Percentiles rank a stretch among this genome's conserved stretches.
These are phyloP conservation scores for Aspergillus eucalypticola DNA, from an alignment of 2,329 filamentous ascomycete species.

Conservation along the genomic window DNA sequence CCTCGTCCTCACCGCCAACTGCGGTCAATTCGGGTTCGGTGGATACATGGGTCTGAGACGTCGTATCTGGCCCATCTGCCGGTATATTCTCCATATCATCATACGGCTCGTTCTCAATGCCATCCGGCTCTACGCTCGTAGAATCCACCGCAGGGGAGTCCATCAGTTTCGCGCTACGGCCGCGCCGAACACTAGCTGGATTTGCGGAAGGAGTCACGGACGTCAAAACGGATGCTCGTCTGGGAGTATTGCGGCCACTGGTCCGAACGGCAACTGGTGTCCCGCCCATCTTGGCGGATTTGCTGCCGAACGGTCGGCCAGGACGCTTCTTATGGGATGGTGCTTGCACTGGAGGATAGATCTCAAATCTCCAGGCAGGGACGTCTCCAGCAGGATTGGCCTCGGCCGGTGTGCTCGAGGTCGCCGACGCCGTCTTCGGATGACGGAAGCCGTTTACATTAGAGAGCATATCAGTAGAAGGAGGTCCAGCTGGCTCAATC, in stretches of 20 bases:
- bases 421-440: conserved; percentile 16
- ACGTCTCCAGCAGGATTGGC: conserved; percentile 38
- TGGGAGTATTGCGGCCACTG: conserved; percentile 40
- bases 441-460: conserved; percentile 32
- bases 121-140: conserved; percentile 26
- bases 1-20: conserved; percentile 29
- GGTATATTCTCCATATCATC: conserved; percentile 13
- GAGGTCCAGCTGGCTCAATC: conserved; percentile 36
- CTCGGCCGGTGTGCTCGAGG: conserved; percentile 16
- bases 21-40: conserved; percentile 17
- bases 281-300: conserved; percentile 25
- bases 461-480: conserved; percentile 35
- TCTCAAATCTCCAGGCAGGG: conserved; percentile 45
- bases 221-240: conserved; percentile 32
- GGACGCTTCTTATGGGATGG: conserved; percentile 38
- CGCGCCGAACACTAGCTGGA: conserved; percentile 34
- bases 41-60: conserved; percentile 5
- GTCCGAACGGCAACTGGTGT: conserved; percentile 38
- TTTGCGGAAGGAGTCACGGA: conserved; percentile 33
- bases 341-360: conserved; percentile 45
- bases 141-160: conserved; percentile 33
- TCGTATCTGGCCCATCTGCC: conserved; percentile 6
- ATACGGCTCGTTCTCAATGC: conserved; percentile 21
- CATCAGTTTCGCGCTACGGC: conserved; percentile 36
- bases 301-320: conserved; percentile 41